Percentiles rank a stretch among this genome's conserved stretches.
phyloP scores from a whole-genome alignment of 192 early-diverging fungal species.

The Mortierella antarctica region DNA sequence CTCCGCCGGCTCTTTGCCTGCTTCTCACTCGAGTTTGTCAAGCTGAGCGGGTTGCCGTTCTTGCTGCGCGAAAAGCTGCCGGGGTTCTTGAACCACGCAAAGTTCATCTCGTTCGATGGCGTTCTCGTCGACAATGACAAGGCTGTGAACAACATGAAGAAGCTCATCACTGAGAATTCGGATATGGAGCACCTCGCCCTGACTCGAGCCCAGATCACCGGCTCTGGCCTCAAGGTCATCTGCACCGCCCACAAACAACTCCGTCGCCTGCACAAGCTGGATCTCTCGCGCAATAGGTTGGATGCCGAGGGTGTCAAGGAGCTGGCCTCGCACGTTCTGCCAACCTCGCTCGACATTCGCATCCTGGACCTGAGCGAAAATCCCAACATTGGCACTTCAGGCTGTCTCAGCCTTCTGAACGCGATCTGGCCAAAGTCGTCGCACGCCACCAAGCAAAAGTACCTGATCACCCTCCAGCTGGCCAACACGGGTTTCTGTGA shows the following conservation, averaged over 20 bases:
- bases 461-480: conserved; percentile 17
- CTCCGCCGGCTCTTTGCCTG: conserved; percentile 43
- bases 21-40: conserved; percentile 28
- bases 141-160: conserved; percentile 49
- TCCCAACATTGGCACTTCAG: conserved; percentile 28
- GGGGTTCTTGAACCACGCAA: conserved; percentile 21
- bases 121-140: conserved; percentile 49
- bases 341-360: conserved; percentile 26
- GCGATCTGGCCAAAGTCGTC: conserved; percentile 39
- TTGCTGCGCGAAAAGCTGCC: conserved; percentile 38
- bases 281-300: conserved; percentile 33
- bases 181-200: conserved; percentile 37
- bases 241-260: conserved; percentile 36
- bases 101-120: conserved; percentile 31
- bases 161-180: conserved; percentile 37
- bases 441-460: conserved; percentile 14
- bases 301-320: conserved; percentile 47
- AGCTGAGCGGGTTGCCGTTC: conserved; percentile 35
- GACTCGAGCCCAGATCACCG: conserved; percentile 22
- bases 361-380: conserved; percentile 39
- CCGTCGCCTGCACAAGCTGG: conserved; percentile 27
- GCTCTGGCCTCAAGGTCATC: conserved; percentile 39
- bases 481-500: conserved; percentile 47
- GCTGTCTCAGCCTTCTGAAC: conserved; percentile 26
- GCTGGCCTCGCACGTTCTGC: conserved; percentile 18